Conservation (phyloP, 306 rosid genomes). For the Vigna hirtella region DNA sequence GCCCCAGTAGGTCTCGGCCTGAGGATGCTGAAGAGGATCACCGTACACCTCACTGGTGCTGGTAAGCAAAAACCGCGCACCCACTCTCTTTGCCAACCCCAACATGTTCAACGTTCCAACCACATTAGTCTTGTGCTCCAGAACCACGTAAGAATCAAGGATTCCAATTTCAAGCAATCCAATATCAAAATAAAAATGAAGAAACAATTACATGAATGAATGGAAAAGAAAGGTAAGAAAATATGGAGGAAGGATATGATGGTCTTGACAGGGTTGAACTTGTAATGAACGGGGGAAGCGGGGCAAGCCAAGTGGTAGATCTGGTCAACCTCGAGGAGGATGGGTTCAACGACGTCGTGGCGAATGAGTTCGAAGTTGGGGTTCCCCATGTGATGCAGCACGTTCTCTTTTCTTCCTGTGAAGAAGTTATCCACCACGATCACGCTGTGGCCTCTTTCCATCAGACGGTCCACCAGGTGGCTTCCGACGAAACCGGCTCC, state of each 20-base stretch:
- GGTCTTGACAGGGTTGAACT: slow-evolving; percentile 95
- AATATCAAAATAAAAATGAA: no score
- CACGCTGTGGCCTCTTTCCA: slow-evolving; percentile 80
- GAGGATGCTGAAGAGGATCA: slow-evolving; percentile 95
- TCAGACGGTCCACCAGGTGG: slow-evolving; percentile 90
- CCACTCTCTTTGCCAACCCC: slow-evolving; percentile 87
- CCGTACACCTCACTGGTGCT: slow-evolving; percentile 98
- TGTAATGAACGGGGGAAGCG: slow-evolving; percentile 95
- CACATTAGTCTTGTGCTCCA: slow-evolving; percentile 90
- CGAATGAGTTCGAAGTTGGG: slow-evolving; percentile 88
- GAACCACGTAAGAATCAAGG: slow-evolving; percentile 53
- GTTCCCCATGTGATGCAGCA: slow-evolving; percentile 76
- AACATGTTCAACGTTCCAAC: slow-evolving; percentile 92
- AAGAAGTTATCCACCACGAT: slow-evolving; percentile 88
- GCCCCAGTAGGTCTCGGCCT: slow-evolving; percentile 93
- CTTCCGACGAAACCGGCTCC: slow-evolving; percentile 99
- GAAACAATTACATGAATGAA: no score
- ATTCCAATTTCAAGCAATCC: background rate
- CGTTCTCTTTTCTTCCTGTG: slow-evolving; percentile 82
- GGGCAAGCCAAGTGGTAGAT: slow-evolving; percentile 97
- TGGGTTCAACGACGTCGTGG: slow-evolving; percentile 92
- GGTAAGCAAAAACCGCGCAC: slow-evolving; percentile 83
- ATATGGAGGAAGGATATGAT: slow-evolving; percentile 69
- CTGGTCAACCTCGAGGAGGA: slow-evolving; percentile 91
- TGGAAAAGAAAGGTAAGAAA: no score